Evolutionary conservation across 2,329 filamentous ascomycete species (phyloP), one percentile per base, ranked within the genome.

Genomic region (Hypoxylon sp.): DNA sequence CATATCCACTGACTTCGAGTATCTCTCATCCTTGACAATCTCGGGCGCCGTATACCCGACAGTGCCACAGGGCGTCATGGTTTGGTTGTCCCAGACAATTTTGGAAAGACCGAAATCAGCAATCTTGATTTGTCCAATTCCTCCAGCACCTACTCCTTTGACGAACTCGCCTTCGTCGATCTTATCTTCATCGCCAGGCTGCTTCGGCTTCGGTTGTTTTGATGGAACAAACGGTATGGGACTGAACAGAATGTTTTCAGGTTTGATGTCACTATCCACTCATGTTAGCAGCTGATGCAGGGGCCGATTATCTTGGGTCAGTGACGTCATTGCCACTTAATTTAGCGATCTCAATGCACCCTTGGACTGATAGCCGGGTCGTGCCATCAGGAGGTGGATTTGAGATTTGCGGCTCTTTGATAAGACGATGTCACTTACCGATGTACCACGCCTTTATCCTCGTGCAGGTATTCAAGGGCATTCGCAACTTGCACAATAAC

Each of bases 1-100:
- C 94, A 99, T 99, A 68, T 99, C 94, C 34, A 99, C 94, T 41
- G 91, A 95, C 78, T 97, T 99, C 26, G 93, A 97, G 73, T 99
- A 99, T 15, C 92, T 86, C 74, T 99, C 94, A 73, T 99, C 94
- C 75, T 97, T 97, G 70, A 99, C 94, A 57, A 99, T 99, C 69
- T 99, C 94, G 5, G 94, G 94, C 3, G 94, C 94, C 3, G 94
- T 97, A 74, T 99, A 99, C 31, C 94, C 94, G 49, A 97, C 94
- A 0, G 94, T 99, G 50, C 94, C 94, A 71, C 94, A 99, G n/a
- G 94, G 94, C 2, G 94, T 99, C 90, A 97, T 97, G 7, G 94
- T 99, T 69, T 96, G 90, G 63, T 86, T 94, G 65, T 97, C 94
- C 94, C 94, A 99, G 11, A 99, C 91, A 61, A 99, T 89, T 75